phyloP scores from a whole-genome alignment of 345 rosid species.

The Brassica carinata region DNA sequence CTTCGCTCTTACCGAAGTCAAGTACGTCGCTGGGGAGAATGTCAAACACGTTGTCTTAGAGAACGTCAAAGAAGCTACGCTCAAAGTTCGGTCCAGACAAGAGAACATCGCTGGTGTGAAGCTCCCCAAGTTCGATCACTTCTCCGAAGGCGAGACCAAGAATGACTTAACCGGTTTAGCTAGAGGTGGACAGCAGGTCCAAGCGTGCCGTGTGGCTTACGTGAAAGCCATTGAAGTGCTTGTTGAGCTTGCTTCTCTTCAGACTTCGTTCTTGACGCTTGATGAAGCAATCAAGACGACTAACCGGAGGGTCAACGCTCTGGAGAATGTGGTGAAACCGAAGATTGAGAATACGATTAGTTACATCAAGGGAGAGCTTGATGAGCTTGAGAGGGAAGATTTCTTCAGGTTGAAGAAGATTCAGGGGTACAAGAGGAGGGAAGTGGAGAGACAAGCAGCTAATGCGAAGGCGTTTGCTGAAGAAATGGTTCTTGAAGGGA shows the following conservation, averaged over 20 bases:
- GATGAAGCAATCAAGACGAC: conserved; percentile 96
- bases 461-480: conserved; percentile 64
- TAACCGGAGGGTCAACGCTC: conserved; percentile 84
- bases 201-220: conserved; percentile 85
- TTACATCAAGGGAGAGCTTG: conserved; percentile 88
- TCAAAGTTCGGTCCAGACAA: conserved; percentile 76
- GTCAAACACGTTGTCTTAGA: conserved; percentile 79
- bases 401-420: conserved; percentile 93
- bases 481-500: conserved; percentile 64
- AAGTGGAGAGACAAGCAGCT: conserved; percentile 56
- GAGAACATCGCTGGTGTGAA: conserved; percentile 93
- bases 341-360: conserved; percentile 79
- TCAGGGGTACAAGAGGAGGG: conserved; percentile 82
- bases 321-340: conserved; percentile 93
- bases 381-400: conserved; percentile 92
- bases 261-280: conserved; percentile 90
- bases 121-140: conserved; percentile 83
- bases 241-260: conserved; percentile 93
- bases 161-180: conserved; percentile 91
- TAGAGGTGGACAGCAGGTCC: conserved; percentile 93
- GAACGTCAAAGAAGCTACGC: conserved; percentile 77
- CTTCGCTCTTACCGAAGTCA: conserved; percentile 76
- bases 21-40: conserved; percentile 89
- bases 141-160: conserved; percentile 81
- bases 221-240: conserved; percentile 87